Percentiles rank a stretch among this genome's conserved stretches.
These are phyloP conservation scores for Leptographium lundbergii DNA, from an alignment of 2,329 filamentous ascomycete species.

Conservation along the genomic window DNA sequence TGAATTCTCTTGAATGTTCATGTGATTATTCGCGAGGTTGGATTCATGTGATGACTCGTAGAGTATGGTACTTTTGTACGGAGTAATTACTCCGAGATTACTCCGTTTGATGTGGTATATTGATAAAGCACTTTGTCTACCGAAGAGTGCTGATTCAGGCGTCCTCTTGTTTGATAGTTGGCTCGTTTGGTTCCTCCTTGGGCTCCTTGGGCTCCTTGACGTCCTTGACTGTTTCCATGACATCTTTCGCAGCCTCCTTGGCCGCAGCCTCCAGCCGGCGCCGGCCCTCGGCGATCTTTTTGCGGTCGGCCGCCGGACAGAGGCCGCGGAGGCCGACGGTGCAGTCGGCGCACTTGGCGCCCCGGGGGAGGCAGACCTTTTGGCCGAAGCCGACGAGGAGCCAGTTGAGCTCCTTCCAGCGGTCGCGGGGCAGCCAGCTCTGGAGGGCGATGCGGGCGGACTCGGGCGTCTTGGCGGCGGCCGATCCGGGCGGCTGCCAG, in stretches of 20 bases:
- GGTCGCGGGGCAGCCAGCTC: slow-evolving; percentile 69
- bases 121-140: too few species aligned
- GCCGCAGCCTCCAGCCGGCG: slow-evolving; percentile 33
- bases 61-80: too few species aligned
- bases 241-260: slow-evolving; percentile 15
- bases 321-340: slow-evolving; percentile 63
- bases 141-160: too few species aligned
- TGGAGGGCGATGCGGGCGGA: slow-evolving; percentile 66
- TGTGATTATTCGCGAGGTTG: too few species aligned
- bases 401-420: slow-evolving; percentile 88
- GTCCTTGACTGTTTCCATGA: too few species aligned
- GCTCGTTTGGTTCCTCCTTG: background rate
- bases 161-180: too few species aligned
- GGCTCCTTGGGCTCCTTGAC: background rate
- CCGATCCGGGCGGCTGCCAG: slow-evolving; percentile 45
- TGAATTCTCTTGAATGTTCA: too few species aligned
- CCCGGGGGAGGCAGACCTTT: slow-evolving; percentile 71
- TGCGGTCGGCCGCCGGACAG: slow-evolving; percentile 59
- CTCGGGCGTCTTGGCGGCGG: slow-evolving; percentile 59
- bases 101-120: too few species aligned
- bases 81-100: too few species aligned
- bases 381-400: slow-evolving; percentile 82
- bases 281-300: slow-evolving; percentile 45
- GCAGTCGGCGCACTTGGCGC: slow-evolving; percentile 73
- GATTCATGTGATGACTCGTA: too few species aligned